Base-by-base conservation (phyloP, 768 basidiomycete species). In the Mycena filopes region DNA sequence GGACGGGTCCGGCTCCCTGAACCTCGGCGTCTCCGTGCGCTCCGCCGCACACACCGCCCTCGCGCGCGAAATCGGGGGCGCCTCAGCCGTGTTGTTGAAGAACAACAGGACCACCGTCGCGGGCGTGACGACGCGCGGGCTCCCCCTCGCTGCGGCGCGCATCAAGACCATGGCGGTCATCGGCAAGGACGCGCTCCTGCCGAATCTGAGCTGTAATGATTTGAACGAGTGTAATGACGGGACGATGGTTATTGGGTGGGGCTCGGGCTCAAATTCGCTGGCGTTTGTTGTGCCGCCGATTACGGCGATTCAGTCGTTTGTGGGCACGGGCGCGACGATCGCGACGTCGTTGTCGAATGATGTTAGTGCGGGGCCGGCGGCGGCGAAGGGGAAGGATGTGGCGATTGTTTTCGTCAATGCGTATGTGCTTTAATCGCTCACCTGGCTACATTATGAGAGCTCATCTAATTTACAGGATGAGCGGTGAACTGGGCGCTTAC, bases 81-180 rank as follows among this genome's bases (percentile, higher is more conserved):
- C 86, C 0, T 89, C 88, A 0, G 86, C 88, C 2, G 88, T 92
- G n/a, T 74, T 93, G 42, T 79, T 92, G 21, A 93, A 92, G 79
- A 93, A 92, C 73, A 79, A 82, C 48, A 74, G 83, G 68, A 80
- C 76, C 12, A 42, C 71, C 5, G 69, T 74, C 3, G 61, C 67
- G 18, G 82, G 82, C 3, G 72, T 66, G 4, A 81, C 79, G 10
- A 71, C 74, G 20, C 75, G 79, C 13, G 83, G 84, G 0, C 68
- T 86, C n/a, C 85, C 84, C 11, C 63, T 83, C 4, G 70, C 83
- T 13, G 77, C 78, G 21, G 77, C 79, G 80, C 81, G 40, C 1
- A 87, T 87, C 40, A 85, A 86, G 43, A 83, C 83, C 0, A 82
- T 88, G 10, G 89, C 87, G 3, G 82, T 90, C 18, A 73, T 91